Evolutionary conservation across 2,329 filamentous ascomycete species (phyloP).

Genomic region (Botrytis porri): DNA sequence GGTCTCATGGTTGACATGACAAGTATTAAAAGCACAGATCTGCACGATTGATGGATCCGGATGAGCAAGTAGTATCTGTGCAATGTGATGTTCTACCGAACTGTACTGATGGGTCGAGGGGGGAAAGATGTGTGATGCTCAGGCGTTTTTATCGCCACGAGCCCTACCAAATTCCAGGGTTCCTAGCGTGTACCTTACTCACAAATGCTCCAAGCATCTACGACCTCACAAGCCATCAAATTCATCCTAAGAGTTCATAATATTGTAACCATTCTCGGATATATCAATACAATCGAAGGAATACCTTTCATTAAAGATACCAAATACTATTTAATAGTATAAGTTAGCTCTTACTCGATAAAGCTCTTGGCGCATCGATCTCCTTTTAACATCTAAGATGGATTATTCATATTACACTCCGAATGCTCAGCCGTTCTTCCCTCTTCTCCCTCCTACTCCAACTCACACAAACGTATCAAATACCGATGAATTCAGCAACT

Average conservation of each 20-base stretch:
- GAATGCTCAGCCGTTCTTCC: conserved; percentile 46
- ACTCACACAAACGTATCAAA: conserved; percentile 40
- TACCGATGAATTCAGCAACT: conserved; percentile 47
- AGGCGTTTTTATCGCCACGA: not conserved
- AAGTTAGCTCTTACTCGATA: not conserved
- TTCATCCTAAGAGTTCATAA: not conserved
- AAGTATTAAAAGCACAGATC: not conserved
- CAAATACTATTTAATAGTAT: not conserved
- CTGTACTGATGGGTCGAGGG: not conserved
- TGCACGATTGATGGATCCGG: not conserved
- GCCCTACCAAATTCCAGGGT: not conserved
- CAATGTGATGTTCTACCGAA: not conserved
- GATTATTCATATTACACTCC: conserved; percentile 54
- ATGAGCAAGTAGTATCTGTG: not conserved
- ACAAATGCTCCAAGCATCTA: not conserved
- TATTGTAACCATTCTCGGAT: not conserved
- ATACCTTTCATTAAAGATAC: not conserved
- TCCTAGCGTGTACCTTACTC: conserved; percentile 1
- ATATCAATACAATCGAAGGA: not conserved
- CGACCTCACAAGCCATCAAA: not conserved
- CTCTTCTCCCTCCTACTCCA: conserved; percentile 44
- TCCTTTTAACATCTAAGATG: conserved; percentile 41
- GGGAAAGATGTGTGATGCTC: not conserved
- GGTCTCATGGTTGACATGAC: not conserved
- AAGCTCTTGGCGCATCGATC: not conserved